Conservation (phyloP, 2,329 filamentous ascomycete genomes). For the Metarhizium anisopliae region DNA sequence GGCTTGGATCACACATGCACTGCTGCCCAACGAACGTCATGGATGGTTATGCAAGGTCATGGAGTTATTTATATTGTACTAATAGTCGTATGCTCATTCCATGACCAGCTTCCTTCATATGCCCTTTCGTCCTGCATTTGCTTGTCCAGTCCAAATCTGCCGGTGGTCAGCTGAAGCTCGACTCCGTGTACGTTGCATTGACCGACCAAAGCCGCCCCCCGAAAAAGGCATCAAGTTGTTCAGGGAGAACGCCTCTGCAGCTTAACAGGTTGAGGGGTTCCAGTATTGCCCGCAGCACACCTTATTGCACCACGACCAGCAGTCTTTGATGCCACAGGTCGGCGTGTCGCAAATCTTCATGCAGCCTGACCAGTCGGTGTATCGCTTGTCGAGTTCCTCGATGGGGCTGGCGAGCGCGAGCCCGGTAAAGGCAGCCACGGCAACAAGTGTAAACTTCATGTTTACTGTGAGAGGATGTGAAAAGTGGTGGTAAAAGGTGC, state of each 20-base stretch:
- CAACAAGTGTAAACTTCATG: conserved; percentile 6
- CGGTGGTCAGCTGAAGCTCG: too few species aligned
- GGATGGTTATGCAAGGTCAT: too few species aligned
- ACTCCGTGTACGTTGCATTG: too few species aligned
- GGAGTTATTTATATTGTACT: too few species aligned
- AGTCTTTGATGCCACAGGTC: conserved; percentile 5
- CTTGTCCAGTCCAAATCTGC: too few species aligned
- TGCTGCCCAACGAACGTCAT: too few species aligned
- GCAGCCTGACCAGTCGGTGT: conserved; percentile 5
- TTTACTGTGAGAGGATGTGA: not conserved
- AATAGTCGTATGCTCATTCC: too few species aligned
- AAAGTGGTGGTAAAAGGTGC: not conserved
- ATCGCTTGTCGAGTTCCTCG: conserved; percentile 7
- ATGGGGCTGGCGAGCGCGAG: conserved; percentile 3
- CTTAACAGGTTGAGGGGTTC: not conserved
- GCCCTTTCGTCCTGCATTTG: too few species aligned
- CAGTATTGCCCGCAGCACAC: conserved; percentile 1
- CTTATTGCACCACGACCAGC: conserved; percentile 3
- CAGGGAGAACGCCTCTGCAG: not conserved
- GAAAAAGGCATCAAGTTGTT: too few species aligned
- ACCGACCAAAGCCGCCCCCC: too few species aligned
- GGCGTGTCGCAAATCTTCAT: conserved; percentile 5
- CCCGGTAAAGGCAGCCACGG: conserved; percentile 3
- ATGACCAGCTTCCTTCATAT: too few species aligned
- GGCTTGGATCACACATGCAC: too few species aligned